Conservation (phyloP, 345 rosid species). For the Euphorbia lathyris region DNA sequence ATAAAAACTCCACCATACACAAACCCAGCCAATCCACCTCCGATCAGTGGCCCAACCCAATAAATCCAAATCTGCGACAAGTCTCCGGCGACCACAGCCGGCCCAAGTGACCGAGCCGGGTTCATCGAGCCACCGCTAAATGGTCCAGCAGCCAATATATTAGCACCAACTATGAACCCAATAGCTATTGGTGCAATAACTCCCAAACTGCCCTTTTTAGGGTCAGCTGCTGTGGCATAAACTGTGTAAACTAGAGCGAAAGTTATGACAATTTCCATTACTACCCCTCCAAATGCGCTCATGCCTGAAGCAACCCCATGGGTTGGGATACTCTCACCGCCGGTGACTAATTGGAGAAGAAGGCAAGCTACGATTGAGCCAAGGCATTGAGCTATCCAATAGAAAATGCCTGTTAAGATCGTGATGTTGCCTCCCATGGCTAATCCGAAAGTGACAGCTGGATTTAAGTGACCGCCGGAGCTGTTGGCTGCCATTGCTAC, state of each 20-base stretch:
- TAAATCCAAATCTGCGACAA: conserved; percentile 68
- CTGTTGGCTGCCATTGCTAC: conserved; percentile 81
- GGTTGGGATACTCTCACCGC: conserved; percentile 59
- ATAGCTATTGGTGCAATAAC: conserved; percentile 78
- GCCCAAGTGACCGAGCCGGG: conserved; percentile 91
- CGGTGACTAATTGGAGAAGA: conserved; percentile 66
- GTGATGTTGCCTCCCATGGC: conserved; percentile 86
- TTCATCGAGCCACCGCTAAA: conserved; percentile 96
- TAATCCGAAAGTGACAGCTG: conserved; percentile 84
- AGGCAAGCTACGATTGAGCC: conserved; percentile 84
- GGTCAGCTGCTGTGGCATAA: conserved; percentile 84
- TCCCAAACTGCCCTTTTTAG: conserved; percentile 72
- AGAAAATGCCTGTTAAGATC: conserved; percentile 67
- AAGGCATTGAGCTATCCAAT: conserved; percentile 82
- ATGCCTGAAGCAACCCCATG: conserved; percentile 72
- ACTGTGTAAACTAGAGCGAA: conserved; percentile 83
- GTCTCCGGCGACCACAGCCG: conserved; percentile 77
- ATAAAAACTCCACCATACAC: conserved; percentile 72
- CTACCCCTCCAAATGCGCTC: conserved; percentile 48
- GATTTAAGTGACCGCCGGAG: conserved; percentile 88
- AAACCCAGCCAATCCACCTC: conserved; percentile 83
- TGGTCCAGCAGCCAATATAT: conserved; percentile 89
- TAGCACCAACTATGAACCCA: conserved; percentile 90
- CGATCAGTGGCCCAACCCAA: conserved; percentile 77
- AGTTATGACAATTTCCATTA: conserved; percentile 77